Conservation (phyloP, 768 basidiomycete species). For the Cantharellus cinnabarinus region DNA sequence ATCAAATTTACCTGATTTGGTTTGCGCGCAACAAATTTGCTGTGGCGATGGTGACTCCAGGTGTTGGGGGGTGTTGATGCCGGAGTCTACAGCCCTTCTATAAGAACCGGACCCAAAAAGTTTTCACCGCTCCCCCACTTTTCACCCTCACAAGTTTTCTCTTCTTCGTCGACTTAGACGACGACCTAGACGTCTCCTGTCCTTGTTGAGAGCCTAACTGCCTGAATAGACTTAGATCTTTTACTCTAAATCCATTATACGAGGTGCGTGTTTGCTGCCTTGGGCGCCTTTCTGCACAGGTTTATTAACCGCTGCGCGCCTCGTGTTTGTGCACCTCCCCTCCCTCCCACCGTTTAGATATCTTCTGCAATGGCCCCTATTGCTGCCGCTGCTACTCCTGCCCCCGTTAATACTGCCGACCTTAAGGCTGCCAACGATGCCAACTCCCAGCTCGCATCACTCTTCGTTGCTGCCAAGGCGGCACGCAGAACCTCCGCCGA, state of each 20-base stretch:
- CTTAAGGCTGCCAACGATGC: slow-evolving; percentile 43
- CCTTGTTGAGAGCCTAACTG: neutral
- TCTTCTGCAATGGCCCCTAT: slow-evolving; percentile 11
- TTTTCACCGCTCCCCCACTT: neutral
- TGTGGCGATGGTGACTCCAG: no score
- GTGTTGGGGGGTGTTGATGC: no score
- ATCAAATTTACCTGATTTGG: no score
- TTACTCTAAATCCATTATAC: neutral
- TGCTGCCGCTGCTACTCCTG: slow-evolving; percentile 35
- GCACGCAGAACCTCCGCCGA: slow-evolving; percentile 51
- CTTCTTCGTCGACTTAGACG: slow-evolving; percentile 1
- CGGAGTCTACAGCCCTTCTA: neutral
- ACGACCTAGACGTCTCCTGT: neutral
- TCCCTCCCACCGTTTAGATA: neutral
- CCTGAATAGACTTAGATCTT: neutral
- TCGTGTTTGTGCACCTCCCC: neutral
- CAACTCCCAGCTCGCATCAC: slow-evolving; percentile 46
- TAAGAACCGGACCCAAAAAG: neutral
- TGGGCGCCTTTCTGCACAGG: neutral
- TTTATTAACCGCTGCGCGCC: neutral
- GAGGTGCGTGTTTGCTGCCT: neutral
- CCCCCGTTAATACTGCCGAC: slow-evolving; percentile 39
- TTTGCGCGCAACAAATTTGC: no score
- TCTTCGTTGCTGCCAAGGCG: slow-evolving; percentile 75
- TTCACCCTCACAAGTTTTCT: neutral